Base-by-base conservation (phyloP, 2,329 filamentous ascomycete species). In the Simplicillium sp. region DNA sequence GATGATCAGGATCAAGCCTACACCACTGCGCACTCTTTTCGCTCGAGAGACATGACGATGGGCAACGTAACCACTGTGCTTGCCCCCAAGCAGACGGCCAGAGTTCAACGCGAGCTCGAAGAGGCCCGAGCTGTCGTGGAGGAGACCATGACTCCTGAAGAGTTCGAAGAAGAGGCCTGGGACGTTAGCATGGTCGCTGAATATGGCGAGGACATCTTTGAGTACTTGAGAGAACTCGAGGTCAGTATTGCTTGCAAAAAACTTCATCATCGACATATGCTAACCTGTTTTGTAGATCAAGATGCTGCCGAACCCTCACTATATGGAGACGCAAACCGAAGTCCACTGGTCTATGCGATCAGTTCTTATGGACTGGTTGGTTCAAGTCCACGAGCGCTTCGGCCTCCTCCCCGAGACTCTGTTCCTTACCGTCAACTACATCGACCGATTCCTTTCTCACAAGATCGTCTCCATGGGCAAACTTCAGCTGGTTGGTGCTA, bases 331-430 rank as follows among this genome's bases (percentile, higher is more conserved):
- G 50, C 92, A 98, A 61, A 82, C 84, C n/a, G 90, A 97, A 62
- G 94, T 98, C 43, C 87, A 95, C 58, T 98, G 92, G 92, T 95
- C 89, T 3, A 98, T 97, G 92, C 87, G 92, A 36, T 84, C 88
- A 6, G 87, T 97, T 16, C 73, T 98, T 41, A 94, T 98, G 81
- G 92, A 97, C 62, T 98, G 92, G 92, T 73, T 98, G 34, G 84
- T 97, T 36, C 89, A 98, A 61, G 92, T 98, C 25, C 92, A 98
- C 60, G 79, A 82, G 52, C 86, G 92, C 29, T 98, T 98, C 66
- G 79, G 76, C 29, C 75, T 98, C 20, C 77, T 97, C 8, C 90
- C 90, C 0, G 92, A 98, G 69, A 98, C 92, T 0, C 70, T 98
- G 6, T 98, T 95, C 66, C 77, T 97, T 43, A 85, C 84, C 18